Percentiles rank a stretch among this genome's conserved stretches.
These are phyloP conservation scores for Lignosus rhinocerotis DNA, from an alignment of 1,284 basidiomycete species.

Conservation along the genomic window DNA sequence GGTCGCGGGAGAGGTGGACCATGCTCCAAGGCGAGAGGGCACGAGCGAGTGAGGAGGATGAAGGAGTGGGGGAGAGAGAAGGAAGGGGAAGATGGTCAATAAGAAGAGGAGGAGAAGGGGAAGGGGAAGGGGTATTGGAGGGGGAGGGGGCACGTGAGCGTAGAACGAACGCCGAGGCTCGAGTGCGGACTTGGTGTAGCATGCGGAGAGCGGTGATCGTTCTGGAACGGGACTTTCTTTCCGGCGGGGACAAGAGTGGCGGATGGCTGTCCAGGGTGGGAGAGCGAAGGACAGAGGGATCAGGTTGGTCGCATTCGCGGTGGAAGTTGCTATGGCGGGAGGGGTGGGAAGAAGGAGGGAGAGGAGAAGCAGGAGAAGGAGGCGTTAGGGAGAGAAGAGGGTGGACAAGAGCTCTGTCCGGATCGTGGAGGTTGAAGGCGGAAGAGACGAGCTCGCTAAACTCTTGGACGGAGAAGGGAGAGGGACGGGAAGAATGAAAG, in stretches of 20 bases:
- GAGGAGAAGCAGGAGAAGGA: conserved; percentile 14
- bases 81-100: conserved; percentile 20
- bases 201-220: conserved; percentile 25
- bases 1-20: conserved; percentile 19
- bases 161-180: conserved; percentile 31
- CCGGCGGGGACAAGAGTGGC: conserved; percentile 9
- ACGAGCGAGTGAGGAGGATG: conserved; percentile 18
- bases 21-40: conserved; percentile 22
- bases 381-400: conserved; percentile 20
- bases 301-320: conserved; percentile 19
- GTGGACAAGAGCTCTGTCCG: conserved; percentile 5
- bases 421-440: conserved; percentile 24
- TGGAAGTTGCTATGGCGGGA: conserved; percentile 11
- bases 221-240: conserved; percentile 21
- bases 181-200: conserved; percentile 29
- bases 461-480: conserved; percentile 27
- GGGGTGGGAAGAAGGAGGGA: not conserved
- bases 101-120: conserved; percentile 13
- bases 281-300: not conserved
- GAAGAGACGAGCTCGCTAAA: conserved; percentile 27
- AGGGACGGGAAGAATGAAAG: conserved; percentile 12
- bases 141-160: conserved; percentile 22
- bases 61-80: conserved; percentile 25
- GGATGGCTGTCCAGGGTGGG: conserved; percentile 6
- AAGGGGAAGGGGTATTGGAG: conserved; percentile 10